Conservation (phyloP, 495 filamentous ascomycete species). For the Hypoxylon cercidicola region DNA sequence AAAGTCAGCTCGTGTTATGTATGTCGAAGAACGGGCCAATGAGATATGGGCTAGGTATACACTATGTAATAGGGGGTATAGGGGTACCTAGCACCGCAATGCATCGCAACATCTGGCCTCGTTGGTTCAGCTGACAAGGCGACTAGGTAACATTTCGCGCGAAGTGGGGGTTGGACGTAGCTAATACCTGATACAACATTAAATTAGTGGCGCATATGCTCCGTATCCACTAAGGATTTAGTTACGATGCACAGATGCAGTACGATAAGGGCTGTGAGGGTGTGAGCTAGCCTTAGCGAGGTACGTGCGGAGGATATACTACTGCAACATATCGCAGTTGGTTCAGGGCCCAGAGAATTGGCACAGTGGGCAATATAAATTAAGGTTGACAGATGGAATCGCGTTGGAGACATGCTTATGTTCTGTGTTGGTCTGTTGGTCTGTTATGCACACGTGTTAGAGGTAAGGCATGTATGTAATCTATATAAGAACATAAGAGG, state of each 20-base stretch:
- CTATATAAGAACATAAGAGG: too few relatives aligned
- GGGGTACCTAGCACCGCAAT: not conserved
- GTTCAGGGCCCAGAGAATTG: not conserved
- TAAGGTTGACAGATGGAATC: not conserved
- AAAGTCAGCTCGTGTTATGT: not conserved
- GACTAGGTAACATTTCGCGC: conserved; percentile 4
- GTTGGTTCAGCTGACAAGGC: conserved; percentile 23
- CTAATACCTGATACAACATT: conserved; percentile 2
- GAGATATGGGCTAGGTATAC: not conserved
- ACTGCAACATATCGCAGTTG: not conserved
- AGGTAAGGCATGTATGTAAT: too few relatives aligned
- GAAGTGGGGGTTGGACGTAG: conserved; percentile 14
- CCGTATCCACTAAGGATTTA: not conserved
- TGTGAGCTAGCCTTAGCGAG: not conserved
- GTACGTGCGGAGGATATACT: too few relatives aligned
- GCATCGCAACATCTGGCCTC: not conserved
- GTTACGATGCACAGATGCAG: too few relatives aligned
- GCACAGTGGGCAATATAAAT: not conserved
- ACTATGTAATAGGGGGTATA: too few relatives aligned
- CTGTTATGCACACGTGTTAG: too few relatives aligned
- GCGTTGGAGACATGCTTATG: not conserved
- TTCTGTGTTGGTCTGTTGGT: too few relatives aligned
- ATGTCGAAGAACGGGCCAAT: not conserved
- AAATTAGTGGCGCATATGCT: conserved; percentile 11
- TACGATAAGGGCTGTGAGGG: not conserved